Conservation (phyloP, 495 filamentous ascomycete species). For the Penicillium goetzii region DNA sequence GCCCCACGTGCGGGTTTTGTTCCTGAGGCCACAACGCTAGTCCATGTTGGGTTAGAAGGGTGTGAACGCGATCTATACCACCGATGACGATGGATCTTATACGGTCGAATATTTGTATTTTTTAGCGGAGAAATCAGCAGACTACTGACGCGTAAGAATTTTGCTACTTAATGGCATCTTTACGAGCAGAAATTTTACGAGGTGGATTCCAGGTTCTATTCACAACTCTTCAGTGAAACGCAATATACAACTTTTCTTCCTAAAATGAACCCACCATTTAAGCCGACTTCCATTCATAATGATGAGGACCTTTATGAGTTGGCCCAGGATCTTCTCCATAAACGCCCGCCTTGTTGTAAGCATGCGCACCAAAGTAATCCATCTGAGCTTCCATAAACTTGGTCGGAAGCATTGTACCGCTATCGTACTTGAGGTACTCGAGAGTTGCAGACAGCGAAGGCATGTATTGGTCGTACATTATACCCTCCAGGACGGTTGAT, state of each 20-base stretch:
- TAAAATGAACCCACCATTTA: slow-evolving; percentile 3
- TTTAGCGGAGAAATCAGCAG: neutral
- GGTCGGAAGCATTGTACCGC: slow-evolving; percentile 61
- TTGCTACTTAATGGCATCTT: neutral
- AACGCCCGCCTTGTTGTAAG: slow-evolving; percentile 58
- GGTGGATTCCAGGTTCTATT: neutral
- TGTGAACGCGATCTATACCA: neutral
- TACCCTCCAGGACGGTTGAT: slow-evolving; percentile 57
- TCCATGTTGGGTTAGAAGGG: neutral
- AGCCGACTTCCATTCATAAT: slow-evolving; percentile 48
- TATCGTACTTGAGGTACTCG: slow-evolving; percentile 71
- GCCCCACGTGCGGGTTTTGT: slow-evolving; percentile 18
- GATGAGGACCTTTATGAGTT: slow-evolving; percentile 45
- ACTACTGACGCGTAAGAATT: neutral
- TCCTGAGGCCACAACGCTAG: slow-evolving; percentile 2
- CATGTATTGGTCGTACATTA: slow-evolving; percentile 64
- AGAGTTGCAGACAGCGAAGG: slow-evolving; percentile 66
- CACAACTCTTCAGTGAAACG: neutral
- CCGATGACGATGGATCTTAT: neutral
- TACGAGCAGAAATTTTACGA: neutral
- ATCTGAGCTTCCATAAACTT: slow-evolving; percentile 76
- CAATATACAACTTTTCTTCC: neutral
- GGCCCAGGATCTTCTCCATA: slow-evolving; percentile 48
- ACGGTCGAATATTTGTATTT: neutral
- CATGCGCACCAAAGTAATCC: slow-evolving; percentile 76